Evolutionary conservation across 768 basidiomycete species (phyloP), one percentile per base, ranked within the genome.

Genomic region (Punctularia strigosozonata): DNA sequence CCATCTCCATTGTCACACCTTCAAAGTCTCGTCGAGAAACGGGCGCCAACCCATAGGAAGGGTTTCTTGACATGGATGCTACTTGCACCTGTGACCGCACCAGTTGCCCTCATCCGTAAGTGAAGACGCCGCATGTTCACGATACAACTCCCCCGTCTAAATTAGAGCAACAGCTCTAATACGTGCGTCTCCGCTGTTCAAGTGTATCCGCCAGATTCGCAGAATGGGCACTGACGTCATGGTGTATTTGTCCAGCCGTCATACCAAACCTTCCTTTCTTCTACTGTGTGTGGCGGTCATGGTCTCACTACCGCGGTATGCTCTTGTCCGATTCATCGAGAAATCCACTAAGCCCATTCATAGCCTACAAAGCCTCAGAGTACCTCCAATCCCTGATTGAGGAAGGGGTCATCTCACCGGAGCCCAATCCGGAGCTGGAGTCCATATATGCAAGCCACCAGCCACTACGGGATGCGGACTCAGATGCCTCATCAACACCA

Each of bases 231-330:
- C 12, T 13, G 18, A 18, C 32, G 24, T 20, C 25, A 5, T 25
- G n/a, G n/a, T n/a, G n/a, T 25, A 20, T 39, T 31, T 15, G 8
- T 21, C 14, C 42, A 88, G 85, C 85, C 19, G 52, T 88, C 31
- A 74, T 88, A 57, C 86, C 85, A 22, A 89, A 89, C 53, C 57
- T 89, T 17, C 85, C 85, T 0, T 80, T 89, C 54, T 85, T 89
- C 63, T 89, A 83, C 58, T 86, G 82, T 48, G 71, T 66, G 7
- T 89, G 85, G 85, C 68, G 85, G 31, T 77, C 82, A 31, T 89
- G 84, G 84, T 80, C 77, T 28, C 85, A 89, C 56, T 88, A 80
- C 53, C 72, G 66, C 69, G 83, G 84, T 83, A 41, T 26, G 38
- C 14, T 42, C 18, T 35, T 31, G 32, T 14, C 14, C 18, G 10